Base-by-base conservation (phyloP, 1,284 basidiomycete species). In the Albatrellus sp. region DNA sequence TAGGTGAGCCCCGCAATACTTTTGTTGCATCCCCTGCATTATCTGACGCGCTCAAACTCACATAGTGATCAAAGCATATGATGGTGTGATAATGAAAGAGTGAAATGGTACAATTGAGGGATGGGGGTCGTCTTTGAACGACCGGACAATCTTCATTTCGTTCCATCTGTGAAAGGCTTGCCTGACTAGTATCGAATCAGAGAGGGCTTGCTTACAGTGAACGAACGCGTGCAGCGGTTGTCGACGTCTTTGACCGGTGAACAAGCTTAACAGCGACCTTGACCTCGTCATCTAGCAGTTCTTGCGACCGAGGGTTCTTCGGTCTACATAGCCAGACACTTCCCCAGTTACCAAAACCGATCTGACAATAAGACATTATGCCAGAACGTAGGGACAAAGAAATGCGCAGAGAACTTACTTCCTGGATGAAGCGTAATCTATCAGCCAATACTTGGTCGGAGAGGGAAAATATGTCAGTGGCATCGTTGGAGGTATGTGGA, bases 21-120 rank as follows among this genome's bases (percentile, higher is more conserved):
- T 3, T 35, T 9, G 5, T 4, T 5, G 16, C 34, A 35, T 35
- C 34, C 7, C 4, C 24, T 24, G 7, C 4, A 24, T 7, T 7
- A n/a, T n/a, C n/a, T n/a, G n/a, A n/a, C n/a, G n/a, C n/a, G n/a
- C n/a, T n/a, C n/a, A 41, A 12, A 70, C 84, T 60, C 55, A 90
- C 87, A 94, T 90, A 12, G 81, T 82, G 55, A 90, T 85, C 50
- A 90, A 69, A 37, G 89, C 89, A 64, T 86, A 93, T 30, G 78
- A 83, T 2, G 89, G 88, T 0, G 90, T 90, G 53, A 96, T 88
- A 57, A 94, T 80, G 68, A 96, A 94, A 3, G 87, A 85, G 55
- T 91, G 82, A 62, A 97, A 94, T 7, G 79, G 76, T 52, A 97
- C 84, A 59, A 97, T 83, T 50, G 86, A 86, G 1, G 90, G 90